Evolutionary conservation across 495 filamentous ascomycete genomes (phyloP).

Genomic region (Tuber magnatum): DNA sequence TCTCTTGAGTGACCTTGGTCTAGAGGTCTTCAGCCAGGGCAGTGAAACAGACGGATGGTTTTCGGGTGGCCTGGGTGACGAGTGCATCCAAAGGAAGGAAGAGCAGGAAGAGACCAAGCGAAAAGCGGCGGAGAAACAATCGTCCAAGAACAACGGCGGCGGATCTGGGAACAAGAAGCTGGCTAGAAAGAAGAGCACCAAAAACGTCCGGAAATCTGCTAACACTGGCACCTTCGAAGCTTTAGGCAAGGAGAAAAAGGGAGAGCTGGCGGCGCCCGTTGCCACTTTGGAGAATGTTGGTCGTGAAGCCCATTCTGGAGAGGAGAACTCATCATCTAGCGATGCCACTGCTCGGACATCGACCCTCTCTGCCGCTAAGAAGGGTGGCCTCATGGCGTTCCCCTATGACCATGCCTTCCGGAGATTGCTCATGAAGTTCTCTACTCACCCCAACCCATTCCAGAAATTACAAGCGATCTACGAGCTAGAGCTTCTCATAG

Average conservation of each 20-base stretch:
- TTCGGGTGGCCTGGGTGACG: slow-evolving; percentile 62
- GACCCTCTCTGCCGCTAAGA: slow-evolving; percentile 41
- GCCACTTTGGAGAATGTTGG: slow-evolving; percentile 46
- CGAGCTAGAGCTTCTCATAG: slow-evolving; percentile 72
- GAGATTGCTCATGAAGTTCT: slow-evolving; percentile 75
- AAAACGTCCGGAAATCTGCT: slow-evolving; percentile 42
- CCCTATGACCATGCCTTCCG: slow-evolving; percentile 69
- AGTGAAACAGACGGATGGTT: slow-evolving; percentile 95
- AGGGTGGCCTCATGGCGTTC: slow-evolving; percentile 49
- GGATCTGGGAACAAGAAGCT: slow-evolving; percentile 49
- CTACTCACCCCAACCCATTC: slow-evolving; percentile 80
- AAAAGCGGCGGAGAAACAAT: slow-evolving; percentile 39
- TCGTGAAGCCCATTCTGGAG: slow-evolving; percentile 43
- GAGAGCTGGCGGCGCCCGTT: slow-evolving; percentile 46
- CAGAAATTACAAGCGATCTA: slow-evolving; percentile 76
- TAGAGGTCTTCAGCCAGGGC: slow-evolving; percentile 71
- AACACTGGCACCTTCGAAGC: slow-evolving; percentile 41
- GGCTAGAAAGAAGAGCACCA: slow-evolving; percentile 54
- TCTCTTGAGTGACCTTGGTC: slow-evolving; percentile 82
- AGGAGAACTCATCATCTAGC: slow-evolving; percentile 44
- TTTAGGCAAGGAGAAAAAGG: slow-evolving; percentile 44
- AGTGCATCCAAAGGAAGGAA: slow-evolving; percentile 69
- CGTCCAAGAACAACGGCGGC: slow-evolving; percentile 31
- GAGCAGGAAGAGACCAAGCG: slow-evolving; percentile 50
- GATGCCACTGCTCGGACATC: slow-evolving; percentile 44